Percentiles rank a stretch among this genome's conserved stretches.
Evolutionary conservation across 768 basidiomycete species (phyloP).

Genomic region (Leccinum aurantiacum): DNA sequence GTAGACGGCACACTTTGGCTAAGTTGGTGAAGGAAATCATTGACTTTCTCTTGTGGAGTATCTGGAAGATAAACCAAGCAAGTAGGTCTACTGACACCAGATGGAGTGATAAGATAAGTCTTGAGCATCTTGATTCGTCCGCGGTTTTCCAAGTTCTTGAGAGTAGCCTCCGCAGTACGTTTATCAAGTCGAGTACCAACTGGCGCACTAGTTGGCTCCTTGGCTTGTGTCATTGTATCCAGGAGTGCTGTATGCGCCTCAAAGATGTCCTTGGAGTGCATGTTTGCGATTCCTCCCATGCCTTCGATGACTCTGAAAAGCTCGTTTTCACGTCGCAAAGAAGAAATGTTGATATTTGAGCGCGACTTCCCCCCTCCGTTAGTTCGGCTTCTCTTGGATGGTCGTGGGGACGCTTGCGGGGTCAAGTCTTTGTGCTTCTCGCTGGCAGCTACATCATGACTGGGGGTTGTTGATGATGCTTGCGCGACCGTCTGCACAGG

Average conservation of each 20-base stretch:
- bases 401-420: slow-evolving; percentile 9
- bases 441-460: neutral
- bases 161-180: slow-evolving; percentile 60
- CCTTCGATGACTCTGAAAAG: slow-evolving; percentile 63
- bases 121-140: slow-evolving; percentile 71
- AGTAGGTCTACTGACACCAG: slow-evolving; percentile 57
- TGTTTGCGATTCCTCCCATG: slow-evolving; percentile 65
- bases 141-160: slow-evolving; percentile 60
- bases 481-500: neutral
- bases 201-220: slow-evolving; percentile 71
- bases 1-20: slow-evolving; percentile 38
- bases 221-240: slow-evolving; percentile 51
- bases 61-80: slow-evolving; percentile 68
- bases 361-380: slow-evolving; percentile 17
- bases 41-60: slow-evolving; percentile 50
- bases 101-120: slow-evolving; percentile 58
- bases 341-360: slow-evolving; percentile 66
- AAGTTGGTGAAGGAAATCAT: slow-evolving; percentile 56
- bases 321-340: slow-evolving; percentile 80
- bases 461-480: neutral
- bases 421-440: slow-evolving; percentile 18
- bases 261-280: slow-evolving; percentile 66
- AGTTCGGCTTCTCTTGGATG: slow-evolving; percentile 25
- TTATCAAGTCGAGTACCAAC: slow-evolving; percentile 70
- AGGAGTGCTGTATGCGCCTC: slow-evolving; percentile 67